Evolutionary conservation across 768 basidiomycete species (phyloP).

Genomic region (Mycena sanguinolenta): DNA sequence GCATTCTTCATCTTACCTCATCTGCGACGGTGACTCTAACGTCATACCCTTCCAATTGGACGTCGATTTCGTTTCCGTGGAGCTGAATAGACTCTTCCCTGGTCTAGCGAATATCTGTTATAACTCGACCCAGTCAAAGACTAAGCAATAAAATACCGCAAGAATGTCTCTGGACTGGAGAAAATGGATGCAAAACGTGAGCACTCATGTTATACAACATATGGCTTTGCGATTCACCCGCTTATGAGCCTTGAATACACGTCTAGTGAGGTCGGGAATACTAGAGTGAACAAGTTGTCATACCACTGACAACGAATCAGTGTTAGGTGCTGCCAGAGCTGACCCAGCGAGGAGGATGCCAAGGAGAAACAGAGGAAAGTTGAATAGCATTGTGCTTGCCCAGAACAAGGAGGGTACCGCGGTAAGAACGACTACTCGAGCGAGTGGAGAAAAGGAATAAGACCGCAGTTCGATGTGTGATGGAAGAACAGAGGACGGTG

Average conservation of each 20-base stretch:
- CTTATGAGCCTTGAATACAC: not conserved
- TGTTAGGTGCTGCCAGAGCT: not conserved
- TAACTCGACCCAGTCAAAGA: not conserved
- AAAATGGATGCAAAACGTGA: not conserved
- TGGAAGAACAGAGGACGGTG: not conserved
- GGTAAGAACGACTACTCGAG: not conserved
- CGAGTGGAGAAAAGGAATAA: not conserved
- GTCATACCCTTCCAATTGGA: not conserved
- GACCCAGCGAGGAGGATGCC: not conserved
- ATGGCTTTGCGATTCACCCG: not conserved
- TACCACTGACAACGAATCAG: not conserved
- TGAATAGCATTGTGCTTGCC: not conserved
- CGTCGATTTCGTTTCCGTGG: not conserved
- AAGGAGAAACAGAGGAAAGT: not conserved
- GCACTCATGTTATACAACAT: not conserved
- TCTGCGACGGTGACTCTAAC: not conserved
- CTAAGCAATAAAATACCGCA: not conserved
- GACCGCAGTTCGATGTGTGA: not conserved
- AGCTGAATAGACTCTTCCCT: not conserved
- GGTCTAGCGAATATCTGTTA: not conserved
- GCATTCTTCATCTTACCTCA: not conserved
- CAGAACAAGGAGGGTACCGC: not conserved
- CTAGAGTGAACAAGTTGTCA: not conserved
- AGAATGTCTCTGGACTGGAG: not conserved
- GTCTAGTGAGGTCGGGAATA: not conserved